phyloP scores from a whole-genome alignment of 345 rosid species.

The Geranium rotundifolium region DNA sequence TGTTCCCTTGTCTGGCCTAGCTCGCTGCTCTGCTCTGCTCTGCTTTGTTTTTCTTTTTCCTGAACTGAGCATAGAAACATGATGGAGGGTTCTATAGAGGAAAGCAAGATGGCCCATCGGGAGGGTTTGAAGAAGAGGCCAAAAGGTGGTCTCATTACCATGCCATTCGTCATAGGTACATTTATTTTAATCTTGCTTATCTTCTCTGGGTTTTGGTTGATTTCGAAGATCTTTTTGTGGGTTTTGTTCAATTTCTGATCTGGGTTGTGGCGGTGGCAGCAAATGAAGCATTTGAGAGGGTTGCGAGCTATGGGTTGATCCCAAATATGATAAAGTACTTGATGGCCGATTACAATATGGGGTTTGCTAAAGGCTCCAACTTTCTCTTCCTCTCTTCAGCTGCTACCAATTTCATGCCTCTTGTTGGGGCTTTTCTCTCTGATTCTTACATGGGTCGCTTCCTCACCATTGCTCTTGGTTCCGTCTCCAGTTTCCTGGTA shows the following conservation, averaged over 20 bases:
- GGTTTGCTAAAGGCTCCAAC: slow-evolving; percentile 49
- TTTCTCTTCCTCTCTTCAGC: slow-evolving; percentile 59
- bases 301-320: slow-evolving; percentile 62
- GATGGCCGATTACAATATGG: slow-evolving; percentile 38
- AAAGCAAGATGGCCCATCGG: not conserved
- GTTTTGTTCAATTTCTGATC: not conserved
- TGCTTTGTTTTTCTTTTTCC: no score
- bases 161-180: slow-evolving; percentile 70
- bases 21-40: no score
- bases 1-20: no score
- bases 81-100: not conserved
- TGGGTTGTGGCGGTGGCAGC: slow-evolving; percentile 20
- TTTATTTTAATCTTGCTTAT: not conserved
- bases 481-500: slow-evolving; percentile 55
- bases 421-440: slow-evolving; percentile 60
- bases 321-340: slow-evolving; percentile 64
- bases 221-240: not conserved
- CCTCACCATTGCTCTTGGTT: slow-evolving; percentile 54
- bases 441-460: slow-evolving; percentile 70
- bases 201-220: not conserved
- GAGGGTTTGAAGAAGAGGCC: slow-evolving; percentile 2
- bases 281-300: slow-evolving; percentile 74
- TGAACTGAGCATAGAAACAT: not conserved
- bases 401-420: slow-evolving; percentile 48
- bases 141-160: slow-evolving; percentile 61